Evolutionary conservation across 1,284 basidiomycete species (phyloP).

Genomic region (Ganoderma resinaceum): DNA sequence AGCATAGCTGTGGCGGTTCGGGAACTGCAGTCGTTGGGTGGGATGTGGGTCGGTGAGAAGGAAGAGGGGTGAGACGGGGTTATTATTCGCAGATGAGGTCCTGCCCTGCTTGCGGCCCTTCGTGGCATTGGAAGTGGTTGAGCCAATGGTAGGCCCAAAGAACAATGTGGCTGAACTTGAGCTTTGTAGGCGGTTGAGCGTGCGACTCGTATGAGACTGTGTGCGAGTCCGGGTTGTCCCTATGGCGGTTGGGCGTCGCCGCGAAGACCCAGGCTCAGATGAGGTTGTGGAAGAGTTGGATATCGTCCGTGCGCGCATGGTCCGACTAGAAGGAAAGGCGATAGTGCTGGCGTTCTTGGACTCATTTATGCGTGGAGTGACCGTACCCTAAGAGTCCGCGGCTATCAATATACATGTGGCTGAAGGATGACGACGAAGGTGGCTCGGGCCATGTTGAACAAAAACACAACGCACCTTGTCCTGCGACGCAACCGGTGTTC

Average conservation of each 20-base stretch:
- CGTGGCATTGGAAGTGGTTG: conserved; percentile 25
- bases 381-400: conserved; percentile 21
- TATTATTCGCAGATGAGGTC: conserved; percentile 16
- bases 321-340: conserved; percentile 36
- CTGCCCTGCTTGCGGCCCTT: conserved; percentile 25
- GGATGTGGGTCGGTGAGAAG: conserved; percentile 21
- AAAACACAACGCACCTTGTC: conserved; percentile 35
- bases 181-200: conserved; percentile 47
- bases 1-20: conserved; percentile 70
- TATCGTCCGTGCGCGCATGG: conserved; percentile 34
- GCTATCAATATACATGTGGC: conserved; percentile 26
- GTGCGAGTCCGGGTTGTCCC: conserved; percentile 38
- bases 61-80: conserved; percentile 19
- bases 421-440: conserved; percentile 23
- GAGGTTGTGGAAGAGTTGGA: conserved; percentile 37
- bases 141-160: conserved; percentile 69
- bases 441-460: conserved; percentile 9
- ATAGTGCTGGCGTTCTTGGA: conserved; percentile 33
- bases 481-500: conserved; percentile 40
- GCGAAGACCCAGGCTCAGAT: conserved; percentile 39
- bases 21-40: conserved; percentile 37
- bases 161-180: conserved; percentile 70
- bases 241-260: conserved; percentile 33
- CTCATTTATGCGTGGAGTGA: conserved; percentile 33
- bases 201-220: conserved; percentile 35